Evolutionary conservation across 2,329 filamentous ascomycete species (phyloP).

Genomic region (Claviceps lovelessii): DNA sequence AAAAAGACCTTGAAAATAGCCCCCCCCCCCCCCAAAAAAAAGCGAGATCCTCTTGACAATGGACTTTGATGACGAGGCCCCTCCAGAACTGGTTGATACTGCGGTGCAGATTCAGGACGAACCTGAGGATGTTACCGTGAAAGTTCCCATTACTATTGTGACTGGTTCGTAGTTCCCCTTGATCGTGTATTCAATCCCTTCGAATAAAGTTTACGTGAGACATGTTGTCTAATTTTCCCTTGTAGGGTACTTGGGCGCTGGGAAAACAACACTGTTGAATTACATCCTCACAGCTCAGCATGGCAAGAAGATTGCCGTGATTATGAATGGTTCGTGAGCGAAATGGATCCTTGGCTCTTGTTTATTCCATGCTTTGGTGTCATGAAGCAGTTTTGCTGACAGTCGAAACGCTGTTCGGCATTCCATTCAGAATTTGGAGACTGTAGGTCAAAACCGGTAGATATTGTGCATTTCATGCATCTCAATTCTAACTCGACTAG

Average conservation of each 20-base stretch:
- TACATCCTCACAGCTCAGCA: constrained; percentile 91
- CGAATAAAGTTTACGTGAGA: neutral
- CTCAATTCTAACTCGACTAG: constrained; percentile 27
- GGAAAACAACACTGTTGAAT: constrained; percentile 89
- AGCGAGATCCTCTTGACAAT: constrained; percentile 21
- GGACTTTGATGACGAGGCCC: constrained; percentile 52
- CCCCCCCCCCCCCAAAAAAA: too few relatives aligned
- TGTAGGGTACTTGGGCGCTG: constrained; percentile 80
- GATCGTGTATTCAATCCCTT: neutral
- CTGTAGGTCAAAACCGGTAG: constrained; percentile 35
- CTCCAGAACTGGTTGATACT: constrained; percentile 47
- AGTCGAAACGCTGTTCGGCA: neutral
- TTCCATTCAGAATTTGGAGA: constrained; percentile 56
- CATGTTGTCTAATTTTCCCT: neutral
- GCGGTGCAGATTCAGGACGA: constrained; percentile 24
- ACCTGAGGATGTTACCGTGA: constrained; percentile 34
- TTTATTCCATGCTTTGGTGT: neutral
- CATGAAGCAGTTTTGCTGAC: neutral
- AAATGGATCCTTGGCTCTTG: neutral
- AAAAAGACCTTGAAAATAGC: too few relatives aligned
- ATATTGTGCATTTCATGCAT: constrained; percentile 8
- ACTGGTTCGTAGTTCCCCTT: constrained; percentile 38
- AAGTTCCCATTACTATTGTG: constrained; percentile 74
- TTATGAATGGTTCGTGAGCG: constrained; percentile 57
- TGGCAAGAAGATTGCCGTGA: constrained; percentile 95